Evolutionary conservation across 2,329 filamentous ascomycete genomes (phyloP).

Genomic region (Colletotrichum sp.): DNA sequence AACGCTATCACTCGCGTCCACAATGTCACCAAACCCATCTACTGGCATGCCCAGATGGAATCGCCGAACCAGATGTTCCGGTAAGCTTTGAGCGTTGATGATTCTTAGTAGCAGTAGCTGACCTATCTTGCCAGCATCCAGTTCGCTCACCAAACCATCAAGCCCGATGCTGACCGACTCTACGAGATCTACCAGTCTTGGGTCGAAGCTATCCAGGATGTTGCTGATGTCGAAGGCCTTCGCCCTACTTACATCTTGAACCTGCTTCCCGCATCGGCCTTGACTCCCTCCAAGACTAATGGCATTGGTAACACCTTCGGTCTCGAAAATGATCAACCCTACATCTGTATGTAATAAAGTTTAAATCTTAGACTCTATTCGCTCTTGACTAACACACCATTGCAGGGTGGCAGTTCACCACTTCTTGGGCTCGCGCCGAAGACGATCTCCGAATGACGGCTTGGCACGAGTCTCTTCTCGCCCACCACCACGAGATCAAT

Average conservation of each 20-base stretch:
- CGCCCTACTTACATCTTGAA: slow-evolving; percentile 43
- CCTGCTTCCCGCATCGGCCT: slow-evolving; percentile 28
- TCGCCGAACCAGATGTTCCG: slow-evolving; percentile 40
- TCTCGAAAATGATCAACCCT: slow-evolving; percentile 31
- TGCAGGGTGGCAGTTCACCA: slow-evolving; percentile 42
- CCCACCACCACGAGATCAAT: slow-evolving; percentile 35
- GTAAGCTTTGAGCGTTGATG: slow-evolving; percentile 14
- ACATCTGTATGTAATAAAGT: slow-evolving; percentile 31
- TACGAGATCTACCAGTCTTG: slow-evolving; percentile 37
- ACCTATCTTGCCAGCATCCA: slow-evolving; percentile 27
- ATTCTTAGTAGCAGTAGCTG: neutral
- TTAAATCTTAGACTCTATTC: accelerated
- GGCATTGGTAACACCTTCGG: slow-evolving; percentile 44
- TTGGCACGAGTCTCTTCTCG: slow-evolving; percentile 34
- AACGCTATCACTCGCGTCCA: slow-evolving; percentile 19
- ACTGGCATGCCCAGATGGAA: slow-evolving; percentile 31
- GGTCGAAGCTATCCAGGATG: slow-evolving; percentile 35
- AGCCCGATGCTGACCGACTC: slow-evolving; percentile 36
- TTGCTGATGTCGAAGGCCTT: slow-evolving; percentile 39
- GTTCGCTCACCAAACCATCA: slow-evolving; percentile 41
- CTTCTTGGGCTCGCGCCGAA: slow-evolving; percentile 36
- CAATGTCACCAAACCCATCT: slow-evolving; percentile 30
- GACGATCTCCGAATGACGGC: slow-evolving; percentile 40
- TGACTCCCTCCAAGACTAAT: slow-evolving; percentile 35
- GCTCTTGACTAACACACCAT: neutral